Evolutionary conservation across 352 stramenopile species (phyloP).

Genomic region (Aphanomyces invadans): DNA sequence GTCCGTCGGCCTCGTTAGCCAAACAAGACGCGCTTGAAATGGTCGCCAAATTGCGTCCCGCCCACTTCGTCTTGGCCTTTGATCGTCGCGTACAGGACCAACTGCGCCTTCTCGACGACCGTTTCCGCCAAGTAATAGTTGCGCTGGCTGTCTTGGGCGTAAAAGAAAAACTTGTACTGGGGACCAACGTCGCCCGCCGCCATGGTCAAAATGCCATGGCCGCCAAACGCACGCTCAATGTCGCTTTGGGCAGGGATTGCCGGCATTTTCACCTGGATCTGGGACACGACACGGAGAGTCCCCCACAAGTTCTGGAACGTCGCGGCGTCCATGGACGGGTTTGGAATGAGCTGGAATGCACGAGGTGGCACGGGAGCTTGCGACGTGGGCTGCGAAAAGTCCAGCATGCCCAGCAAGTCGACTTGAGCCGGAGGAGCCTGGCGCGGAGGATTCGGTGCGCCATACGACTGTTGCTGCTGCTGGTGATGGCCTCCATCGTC

Average conservation of each 20-base stretch:
- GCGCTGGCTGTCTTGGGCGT: constrained; percentile 57
- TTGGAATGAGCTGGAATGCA: constrained; percentile 44
- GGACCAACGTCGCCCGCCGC: constrained; percentile 66
- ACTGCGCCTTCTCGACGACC: constrained; percentile 59
- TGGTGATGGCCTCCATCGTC: constrained; percentile 27
- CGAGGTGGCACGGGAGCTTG: constrained; percentile 26
- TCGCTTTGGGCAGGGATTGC: constrained; percentile 49
- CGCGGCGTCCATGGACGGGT: constrained; percentile 59
- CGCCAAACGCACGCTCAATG: constrained; percentile 55
- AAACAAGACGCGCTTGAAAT: constrained; percentile 58
- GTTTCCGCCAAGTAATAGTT: constrained; percentile 64
- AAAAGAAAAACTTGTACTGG: constrained; percentile 85
- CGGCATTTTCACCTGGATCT: constrained; percentile 50
- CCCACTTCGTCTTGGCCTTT: constrained; percentile 60
- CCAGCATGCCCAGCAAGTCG: constrained; percentile 62
- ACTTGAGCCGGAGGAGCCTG: constrained; percentile 25
- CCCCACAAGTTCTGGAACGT: constrained; percentile 73
- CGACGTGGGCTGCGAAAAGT: constrained; percentile 40
- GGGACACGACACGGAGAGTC: constrained; percentile 54
- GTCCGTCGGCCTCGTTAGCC: no score
- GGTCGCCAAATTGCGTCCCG: constrained; percentile 51
- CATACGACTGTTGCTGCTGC: constrained; percentile 28
- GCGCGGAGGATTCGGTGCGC: constrained; percentile 4
- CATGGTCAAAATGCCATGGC: constrained; percentile 61
- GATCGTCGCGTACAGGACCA: constrained; percentile 54